Evolutionary conservation across 805 yeast genomes (phyloP).

Genomic region (Hanseniaspora pseudoguilliermondii): DNA sequence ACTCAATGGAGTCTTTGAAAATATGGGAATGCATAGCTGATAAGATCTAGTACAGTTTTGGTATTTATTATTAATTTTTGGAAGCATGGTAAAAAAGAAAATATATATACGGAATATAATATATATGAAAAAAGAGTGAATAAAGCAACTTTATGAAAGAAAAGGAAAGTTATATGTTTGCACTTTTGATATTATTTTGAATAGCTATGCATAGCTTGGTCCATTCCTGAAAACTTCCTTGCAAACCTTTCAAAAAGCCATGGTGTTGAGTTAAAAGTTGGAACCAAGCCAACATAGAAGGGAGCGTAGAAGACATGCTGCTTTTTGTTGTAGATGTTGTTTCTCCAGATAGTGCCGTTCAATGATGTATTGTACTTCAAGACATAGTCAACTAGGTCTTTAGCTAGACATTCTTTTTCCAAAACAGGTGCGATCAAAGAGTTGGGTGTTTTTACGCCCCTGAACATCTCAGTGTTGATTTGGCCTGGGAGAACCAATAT

Average conservation of each 20-base stretch:
- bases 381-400: slow-evolving; percentile 41
- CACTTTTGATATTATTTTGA: neutral
- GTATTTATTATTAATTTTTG: no score
- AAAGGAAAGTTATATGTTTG: neutral
- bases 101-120: neutral
- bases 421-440: slow-evolving; percentile 69
- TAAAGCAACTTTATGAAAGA: no score
- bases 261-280: slow-evolving; percentile 58
- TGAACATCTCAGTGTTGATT: slow-evolving; percentile 60
- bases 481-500: slow-evolving; percentile 82
- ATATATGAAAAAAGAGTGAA: neutral
- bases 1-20: neutral
- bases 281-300: slow-evolving; percentile 60
- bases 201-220: slow-evolving; percentile 24
- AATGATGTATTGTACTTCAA: slow-evolving; percentile 54
- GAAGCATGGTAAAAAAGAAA: no score
- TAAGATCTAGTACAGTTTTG: neutral
- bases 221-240: slow-evolving; percentile 52
- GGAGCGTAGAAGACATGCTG: slow-evolving; percentile 65
- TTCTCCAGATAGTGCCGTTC: slow-evolving; percentile 44
- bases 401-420: slow-evolving; percentile 55
- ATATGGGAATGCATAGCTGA: neutral
- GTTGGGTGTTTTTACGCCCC: slow-evolving; percentile 62
- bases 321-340: slow-evolving; percentile 46
- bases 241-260: slow-evolving; percentile 37